Conservation (phyloP, 768 basidiomycete genomes). For the Mycena floridula region DNA sequence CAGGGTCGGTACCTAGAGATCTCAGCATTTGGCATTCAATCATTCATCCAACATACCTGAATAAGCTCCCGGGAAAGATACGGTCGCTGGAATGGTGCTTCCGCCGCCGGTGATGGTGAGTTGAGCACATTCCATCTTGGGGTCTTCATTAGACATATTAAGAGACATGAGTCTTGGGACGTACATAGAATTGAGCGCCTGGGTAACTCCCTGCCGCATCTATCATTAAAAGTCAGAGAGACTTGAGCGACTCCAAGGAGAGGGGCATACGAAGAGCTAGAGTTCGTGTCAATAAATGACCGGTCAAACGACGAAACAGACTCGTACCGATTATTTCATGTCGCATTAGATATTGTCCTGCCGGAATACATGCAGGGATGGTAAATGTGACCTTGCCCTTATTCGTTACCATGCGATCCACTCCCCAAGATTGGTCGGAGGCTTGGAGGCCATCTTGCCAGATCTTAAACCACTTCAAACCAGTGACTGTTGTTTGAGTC, state of each 20-base stretch:
- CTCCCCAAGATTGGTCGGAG: conserved; percentile 29
- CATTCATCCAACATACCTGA: conserved; percentile 8
- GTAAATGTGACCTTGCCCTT: conserved; percentile 37
- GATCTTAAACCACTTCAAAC: conserved; percentile 43
- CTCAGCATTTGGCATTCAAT: background rate
- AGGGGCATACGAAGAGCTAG: no score
- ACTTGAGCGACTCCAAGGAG: no score
- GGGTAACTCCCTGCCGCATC: conserved; percentile 22
- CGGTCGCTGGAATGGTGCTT: conserved; percentile 11
- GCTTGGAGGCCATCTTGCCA: conserved; percentile 25
- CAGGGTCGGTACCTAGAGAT: conserved; percentile 20
- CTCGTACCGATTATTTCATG: conserved; percentile 34
- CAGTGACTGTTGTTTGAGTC: conserved; percentile 29
- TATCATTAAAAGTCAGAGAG: conserved; percentile 14
- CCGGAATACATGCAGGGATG: conserved; percentile 31
- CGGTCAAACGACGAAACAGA: background rate
- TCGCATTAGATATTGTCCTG: conserved; percentile 37
- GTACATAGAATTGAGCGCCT: conserved; percentile 38
- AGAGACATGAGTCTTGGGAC: conserved; percentile 3
- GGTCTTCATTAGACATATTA: background rate
- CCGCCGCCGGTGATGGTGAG: conserved; percentile 13
- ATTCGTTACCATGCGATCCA: conserved; percentile 34
- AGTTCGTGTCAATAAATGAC: background rate
- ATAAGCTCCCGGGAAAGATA: conserved; percentile 23
- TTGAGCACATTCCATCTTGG: conserved; percentile 22